Evolutionary conservation across 257 asterid species (phyloP), one percentile per base, ranked within the genome.

Genomic region (Paulownia fortunei): DNA sequence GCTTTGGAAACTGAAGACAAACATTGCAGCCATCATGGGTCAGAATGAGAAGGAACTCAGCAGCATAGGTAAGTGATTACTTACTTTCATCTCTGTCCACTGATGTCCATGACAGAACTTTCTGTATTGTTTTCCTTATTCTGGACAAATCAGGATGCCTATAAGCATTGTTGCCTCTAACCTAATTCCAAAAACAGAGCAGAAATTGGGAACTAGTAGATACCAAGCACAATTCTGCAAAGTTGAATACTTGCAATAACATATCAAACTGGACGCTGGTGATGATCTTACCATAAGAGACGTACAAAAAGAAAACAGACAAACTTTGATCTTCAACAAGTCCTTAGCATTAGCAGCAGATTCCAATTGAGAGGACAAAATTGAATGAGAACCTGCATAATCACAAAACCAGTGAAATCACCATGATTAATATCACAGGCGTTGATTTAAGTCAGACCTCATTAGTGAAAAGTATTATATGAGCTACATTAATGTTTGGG

Each of bases 301-400:
- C 4, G 95, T 92, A 75, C 98, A 92, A 68, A 89, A 65, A 75
- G 97, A 82, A 86, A 91, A 94, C 11, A 92, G 85, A 77, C 96
- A 94, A 37, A 88, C 90, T 91, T 89, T 94, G 72, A 89, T 89
- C 84, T 77, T 88, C 69, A 83, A 54, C 34, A 86, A 71, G 56
- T 92, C 96, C 84, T 81, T 81, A 21, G 84, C 80, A 74, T 65
- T 73, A 62, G 83, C 84, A 44, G 98, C 97, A 3, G 51, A 32
- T 82, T 88, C 91, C 85, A 94, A 78, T 75, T 82, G 84, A 80
- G 88, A 82, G 60, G 93, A 84, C 77, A 91, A 68, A 24, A 82
- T 52, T 42, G 98, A 84, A 94, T 58, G 61, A 94, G 97, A 85
- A 89, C 87, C 98, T 94, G 92, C 87, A 87, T 47, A 21, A 66